Evolutionary conservation across 176 grass and related monocot genomes (phyloP).

Genomic region (Thalia dealbata): DNA sequence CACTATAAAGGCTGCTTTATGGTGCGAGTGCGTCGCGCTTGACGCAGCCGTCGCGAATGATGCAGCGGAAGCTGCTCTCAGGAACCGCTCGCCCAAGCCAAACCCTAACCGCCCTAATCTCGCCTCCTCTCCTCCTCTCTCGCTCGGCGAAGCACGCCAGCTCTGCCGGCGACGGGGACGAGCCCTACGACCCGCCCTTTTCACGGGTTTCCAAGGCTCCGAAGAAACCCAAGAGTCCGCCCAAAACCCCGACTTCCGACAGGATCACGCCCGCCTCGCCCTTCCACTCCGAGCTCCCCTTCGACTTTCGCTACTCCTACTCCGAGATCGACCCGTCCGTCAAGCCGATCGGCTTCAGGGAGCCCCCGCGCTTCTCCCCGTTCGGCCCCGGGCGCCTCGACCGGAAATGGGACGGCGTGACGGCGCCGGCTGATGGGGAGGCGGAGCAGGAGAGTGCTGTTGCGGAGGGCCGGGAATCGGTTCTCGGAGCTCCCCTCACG

Average conservation of each 20-base stretch:
- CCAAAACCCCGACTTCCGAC: background rate
- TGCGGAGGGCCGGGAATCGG: slow-evolving; percentile 28
- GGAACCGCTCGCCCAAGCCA: background rate
- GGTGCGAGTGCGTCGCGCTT: background rate
- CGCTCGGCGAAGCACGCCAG: background rate
- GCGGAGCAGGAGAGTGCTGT: slow-evolving; percentile 32
- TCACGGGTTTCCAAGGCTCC: slow-evolving; percentile 14
- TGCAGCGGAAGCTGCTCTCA: slow-evolving; percentile 2
- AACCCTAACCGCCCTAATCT: background rate
- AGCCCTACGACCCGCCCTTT: slow-evolving; percentile 1
- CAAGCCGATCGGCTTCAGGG: slow-evolving; percentile 68
- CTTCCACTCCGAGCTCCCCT: slow-evolving; percentile 53
- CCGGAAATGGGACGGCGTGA: slow-evolving; percentile 72
- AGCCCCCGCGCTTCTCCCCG: slow-evolving; percentile 84
- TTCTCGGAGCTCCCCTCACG: slow-evolving; percentile 71
- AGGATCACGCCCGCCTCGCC: background rate
- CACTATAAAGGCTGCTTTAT: no score
- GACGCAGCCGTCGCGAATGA: background rate
- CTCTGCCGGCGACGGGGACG: background rate
- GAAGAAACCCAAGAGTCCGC: background rate
- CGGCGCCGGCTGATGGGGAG: slow-evolving; percentile 47
- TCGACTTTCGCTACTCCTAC: slow-evolving; percentile 95
- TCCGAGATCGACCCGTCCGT: slow-evolving; percentile 50
- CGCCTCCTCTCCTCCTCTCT: background rate
- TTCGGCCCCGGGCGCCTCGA: slow-evolving; percentile 77